Percentiles rank a stretch among this genome's conserved stretches.
Evolutionary conservation across 2,329 filamentous ascomycete species (phyloP).

Genomic region (Fusarium sp.): DNA sequence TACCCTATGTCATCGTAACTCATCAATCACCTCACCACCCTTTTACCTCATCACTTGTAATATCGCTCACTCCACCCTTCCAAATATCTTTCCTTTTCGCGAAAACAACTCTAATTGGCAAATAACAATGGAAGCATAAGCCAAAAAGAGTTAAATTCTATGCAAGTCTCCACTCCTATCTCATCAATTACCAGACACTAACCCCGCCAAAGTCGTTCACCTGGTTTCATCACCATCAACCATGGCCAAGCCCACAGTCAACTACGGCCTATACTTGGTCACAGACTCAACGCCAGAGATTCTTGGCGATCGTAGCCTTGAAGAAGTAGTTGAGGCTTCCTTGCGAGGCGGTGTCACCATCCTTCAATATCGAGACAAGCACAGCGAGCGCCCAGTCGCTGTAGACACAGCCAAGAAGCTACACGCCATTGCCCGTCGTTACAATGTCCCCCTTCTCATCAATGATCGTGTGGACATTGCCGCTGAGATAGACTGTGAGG

Average conservation of each 20-base stretch:
- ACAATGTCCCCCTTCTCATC: constrained; percentile 83
- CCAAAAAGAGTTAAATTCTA: neutral
- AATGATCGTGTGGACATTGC: constrained; percentile 95
- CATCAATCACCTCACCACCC: constrained; percentile 7
- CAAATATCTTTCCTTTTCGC: neutral
- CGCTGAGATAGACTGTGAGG: constrained; percentile 85
- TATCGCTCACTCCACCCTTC: constrained; percentile 24
- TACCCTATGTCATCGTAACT: constrained; percentile 23
- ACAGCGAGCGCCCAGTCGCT: constrained; percentile 75
- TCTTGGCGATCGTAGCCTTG: constrained; percentile 76
- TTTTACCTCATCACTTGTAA: neutral
- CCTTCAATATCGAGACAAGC: constrained; percentile 93
- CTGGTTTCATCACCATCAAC: neutral
- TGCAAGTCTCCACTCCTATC: neutral
- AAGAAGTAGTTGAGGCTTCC: constrained; percentile 77
- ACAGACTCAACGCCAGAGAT: constrained; percentile 92
- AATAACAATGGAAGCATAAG: neutral
- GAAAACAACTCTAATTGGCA: neutral
- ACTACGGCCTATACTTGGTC: constrained; percentile 89
- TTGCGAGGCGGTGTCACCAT: constrained; percentile 83
- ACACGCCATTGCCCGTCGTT: constrained; percentile 73
- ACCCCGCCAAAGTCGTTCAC: constrained; percentile 11
- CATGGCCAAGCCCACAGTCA: constrained; percentile 53
- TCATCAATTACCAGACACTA: neutral
- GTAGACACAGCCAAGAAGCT: constrained; percentile 76